Percentiles rank a stretch among this genome's conserved stretches.
phyloP scores from a whole-genome alignment of 352 stramenopile genomes.

The Pythium oligandrum region DNA sequence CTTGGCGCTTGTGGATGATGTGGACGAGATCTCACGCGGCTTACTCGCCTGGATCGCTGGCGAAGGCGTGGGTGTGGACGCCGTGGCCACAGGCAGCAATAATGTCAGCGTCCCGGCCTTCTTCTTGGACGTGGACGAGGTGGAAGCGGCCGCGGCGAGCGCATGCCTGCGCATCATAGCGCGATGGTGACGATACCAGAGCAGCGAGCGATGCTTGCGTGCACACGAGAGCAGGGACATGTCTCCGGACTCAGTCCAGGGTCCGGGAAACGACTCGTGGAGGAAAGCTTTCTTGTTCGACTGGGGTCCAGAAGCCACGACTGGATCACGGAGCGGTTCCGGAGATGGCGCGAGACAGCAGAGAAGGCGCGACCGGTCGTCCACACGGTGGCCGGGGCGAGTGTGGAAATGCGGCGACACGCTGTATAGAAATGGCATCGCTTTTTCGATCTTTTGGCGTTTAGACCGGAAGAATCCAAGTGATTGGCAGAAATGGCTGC shows the following conservation, averaged over 20 bases:
- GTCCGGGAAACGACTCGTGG: not conserved
- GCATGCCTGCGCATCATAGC: slow-evolving; percentile 27
- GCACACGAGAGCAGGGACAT: slow-evolving; percentile 57
- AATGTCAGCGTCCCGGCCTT: not conserved
- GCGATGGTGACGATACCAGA: slow-evolving; percentile 42
- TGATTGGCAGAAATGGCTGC: too few species aligned
- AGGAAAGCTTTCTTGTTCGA: not conserved
- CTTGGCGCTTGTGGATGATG: too few species aligned
- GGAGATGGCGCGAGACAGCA: too few species aligned
- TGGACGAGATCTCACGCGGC: not conserved
- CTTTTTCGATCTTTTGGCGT: too few species aligned
- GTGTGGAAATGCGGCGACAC: too few species aligned
- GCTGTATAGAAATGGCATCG: too few species aligned
- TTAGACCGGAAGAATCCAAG: too few species aligned
- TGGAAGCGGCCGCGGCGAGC: slow-evolving; percentile 1
- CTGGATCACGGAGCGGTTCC: too few species aligned
- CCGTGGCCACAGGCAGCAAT: not conserved
- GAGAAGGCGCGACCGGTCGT: too few species aligned
- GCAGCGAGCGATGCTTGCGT: slow-evolving; percentile 43
- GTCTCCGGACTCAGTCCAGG: slow-evolving; percentile 16
- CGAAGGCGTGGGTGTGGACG: not conserved
- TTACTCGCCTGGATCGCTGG: slow-evolving; percentile 3
- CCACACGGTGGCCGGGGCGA: too few species aligned
- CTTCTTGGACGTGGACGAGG: not conserved
- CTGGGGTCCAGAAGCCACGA: not conserved